These are phyloP conservation scores for Capsella rubella DNA, from an alignment of 441 rosid genomes.

Conservation along the genomic window DNA sequence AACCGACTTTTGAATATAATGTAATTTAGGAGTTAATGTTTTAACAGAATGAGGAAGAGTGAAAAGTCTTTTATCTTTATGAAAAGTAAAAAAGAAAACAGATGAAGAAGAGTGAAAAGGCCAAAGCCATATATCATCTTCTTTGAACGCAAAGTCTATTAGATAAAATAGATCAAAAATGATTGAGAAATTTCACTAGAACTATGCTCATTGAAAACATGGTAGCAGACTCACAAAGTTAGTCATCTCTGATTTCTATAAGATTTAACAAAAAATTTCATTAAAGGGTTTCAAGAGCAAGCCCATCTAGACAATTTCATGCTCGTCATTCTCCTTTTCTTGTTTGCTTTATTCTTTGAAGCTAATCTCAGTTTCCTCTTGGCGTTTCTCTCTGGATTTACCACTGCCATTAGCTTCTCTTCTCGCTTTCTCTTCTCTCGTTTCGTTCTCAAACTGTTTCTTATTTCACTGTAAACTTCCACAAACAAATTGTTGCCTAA, in stretches of 20 bases:
- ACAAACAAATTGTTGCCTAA: constrained; percentile 70
- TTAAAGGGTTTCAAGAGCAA: constrained; percentile 35
- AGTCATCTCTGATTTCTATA: neutral
- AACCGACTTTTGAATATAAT: too few relatives aligned
- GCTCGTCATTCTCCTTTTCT: constrained; percentile 80
- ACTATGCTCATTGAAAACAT: constrained; percentile 16
- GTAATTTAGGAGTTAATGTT: too few relatives aligned
- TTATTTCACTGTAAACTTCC: constrained; percentile 63
- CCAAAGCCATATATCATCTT: neutral
- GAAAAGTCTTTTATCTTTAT: too few relatives aligned
- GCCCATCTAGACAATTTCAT: constrained; percentile 73
- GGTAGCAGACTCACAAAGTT: constrained; percentile 3
- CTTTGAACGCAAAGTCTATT: neutral
- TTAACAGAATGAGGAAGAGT: neutral
- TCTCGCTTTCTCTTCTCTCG: constrained; percentile 85
- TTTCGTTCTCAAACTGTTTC: constrained; percentile 64
- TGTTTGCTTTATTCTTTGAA: constrained; percentile 77
- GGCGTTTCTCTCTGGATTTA: constrained; percentile 81
- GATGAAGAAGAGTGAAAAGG: neutral
- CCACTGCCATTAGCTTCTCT: constrained; percentile 87
- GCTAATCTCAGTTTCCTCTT: constrained; percentile 86
- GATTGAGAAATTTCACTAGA: constrained; percentile 1
- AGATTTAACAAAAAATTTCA: constrained; percentile 4
- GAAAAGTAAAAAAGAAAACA: too few relatives aligned
- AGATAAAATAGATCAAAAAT: neutral